Base-by-base conservation (phyloP, 2,329 filamentous ascomycete species). In the Aspergillus aculeatinus region DNA sequence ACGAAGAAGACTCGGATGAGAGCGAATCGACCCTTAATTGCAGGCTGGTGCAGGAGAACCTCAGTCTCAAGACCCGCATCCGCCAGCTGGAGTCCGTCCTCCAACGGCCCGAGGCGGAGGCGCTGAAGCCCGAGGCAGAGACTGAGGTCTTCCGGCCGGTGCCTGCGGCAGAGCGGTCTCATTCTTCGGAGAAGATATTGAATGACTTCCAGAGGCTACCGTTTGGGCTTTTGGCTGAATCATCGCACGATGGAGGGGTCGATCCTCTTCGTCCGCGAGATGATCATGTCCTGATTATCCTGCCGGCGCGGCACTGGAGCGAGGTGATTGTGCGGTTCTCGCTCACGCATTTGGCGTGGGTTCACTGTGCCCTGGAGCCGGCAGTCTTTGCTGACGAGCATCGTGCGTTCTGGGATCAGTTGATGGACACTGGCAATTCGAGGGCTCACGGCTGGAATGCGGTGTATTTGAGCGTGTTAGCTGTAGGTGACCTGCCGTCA, bases 11-110 rank as follows among this genome's bases (percentile, higher is more conserved):
- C 14, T 47, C n/a, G 16, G 6, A 9, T 3, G n/a, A 48, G 39
- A 44, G 39, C 23, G 12, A 35, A n/a, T 9, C n/a, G 3, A 47
- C 47, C 16, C 2, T 29, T 16, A 31, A 23, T 16, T 12, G 44
- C 4, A 48, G n/a, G 25, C 53, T 55, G 21, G n/a, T 48, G 27
- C 39, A 47, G 19, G 53, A 55, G 23, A 55, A 55, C 27, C 5
- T 19, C 11, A 55, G 56, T n/a, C 56, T 58, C 19, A 54, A 54
- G 12, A 58, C 47, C 16, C 56, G 50, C 6, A 58, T 58, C 11
- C 52, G 50, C 1, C 56, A 58, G 16, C 19, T 58, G 23, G 56
- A 58, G 31, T 54, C 50, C 1, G 50, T 58, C 21, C 42, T 58
- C 42, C 27, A 42, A 7, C 49, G 56, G 4, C 56, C 56, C 9